These are phyloP conservation scores for Yamadazyma friedrichii DNA, from an alignment of 1,139 yeast species.

Conservation along the genomic window DNA sequence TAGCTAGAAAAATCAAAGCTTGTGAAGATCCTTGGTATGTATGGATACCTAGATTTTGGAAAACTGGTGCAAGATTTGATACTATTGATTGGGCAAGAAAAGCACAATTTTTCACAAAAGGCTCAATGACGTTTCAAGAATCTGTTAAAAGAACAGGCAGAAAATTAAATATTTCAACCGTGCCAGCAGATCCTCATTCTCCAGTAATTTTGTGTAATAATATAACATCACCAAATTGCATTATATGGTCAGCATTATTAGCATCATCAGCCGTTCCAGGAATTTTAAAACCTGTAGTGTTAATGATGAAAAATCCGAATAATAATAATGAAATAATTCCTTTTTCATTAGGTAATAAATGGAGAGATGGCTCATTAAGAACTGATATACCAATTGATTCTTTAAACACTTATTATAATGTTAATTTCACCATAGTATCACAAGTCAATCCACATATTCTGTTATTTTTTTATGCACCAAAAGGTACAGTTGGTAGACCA, in stretches of 20 bases:
- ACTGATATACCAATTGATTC: slow-evolving; percentile 73
- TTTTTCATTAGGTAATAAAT: slow-evolving; percentile 69
- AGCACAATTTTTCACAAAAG: slow-evolving; percentile 66
- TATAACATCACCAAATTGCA: slow-evolving; percentile 76
- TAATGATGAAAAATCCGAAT: slow-evolving; percentile 64
- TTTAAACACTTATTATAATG: slow-evolving; percentile 73
- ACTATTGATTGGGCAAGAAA: slow-evolving; percentile 73
- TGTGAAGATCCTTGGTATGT: slow-evolving; percentile 64
- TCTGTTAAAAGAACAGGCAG: slow-evolving; percentile 69
- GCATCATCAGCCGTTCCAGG: slow-evolving; percentile 88
- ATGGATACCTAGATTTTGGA: slow-evolving; percentile 66
- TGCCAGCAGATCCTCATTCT: slow-evolving; percentile 80
- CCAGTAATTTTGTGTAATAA: slow-evolving; percentile 79
- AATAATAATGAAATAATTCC: slow-evolving; percentile 48
- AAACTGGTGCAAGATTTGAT: slow-evolving; percentile 79
- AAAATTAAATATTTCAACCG: slow-evolving; percentile 69
- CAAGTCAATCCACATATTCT: slow-evolving; percentile 85
- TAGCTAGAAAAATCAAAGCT: slow-evolving; percentile 68
- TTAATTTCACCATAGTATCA: slow-evolving; percentile 71
- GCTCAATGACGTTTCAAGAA: slow-evolving; percentile 71
- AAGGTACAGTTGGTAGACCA: slow-evolving; percentile 81
- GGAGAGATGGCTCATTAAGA: slow-evolving; percentile 73
- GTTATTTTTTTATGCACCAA: slow-evolving; percentile 73
- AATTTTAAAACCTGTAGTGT: slow-evolving; percentile 74
- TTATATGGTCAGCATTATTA: slow-evolving; percentile 75